phyloP scores from a whole-genome alignment of 768 basidiomycete genomes.

The Mycena alexandri region DNA sequence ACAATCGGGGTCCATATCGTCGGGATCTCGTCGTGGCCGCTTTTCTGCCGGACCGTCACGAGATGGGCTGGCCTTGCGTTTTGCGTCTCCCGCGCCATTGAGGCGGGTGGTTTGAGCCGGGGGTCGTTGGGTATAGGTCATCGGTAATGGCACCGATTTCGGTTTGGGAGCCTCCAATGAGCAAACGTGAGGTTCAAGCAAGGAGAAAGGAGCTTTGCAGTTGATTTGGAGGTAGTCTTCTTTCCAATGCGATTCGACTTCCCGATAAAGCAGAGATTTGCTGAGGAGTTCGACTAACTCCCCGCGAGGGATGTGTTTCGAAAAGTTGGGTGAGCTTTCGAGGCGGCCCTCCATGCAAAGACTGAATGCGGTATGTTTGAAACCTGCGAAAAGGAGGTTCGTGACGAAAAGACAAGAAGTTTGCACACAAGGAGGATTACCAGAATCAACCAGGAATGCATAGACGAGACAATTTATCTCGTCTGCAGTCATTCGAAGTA shows the following conservation, averaged over 20 bases:
- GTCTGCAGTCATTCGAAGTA: conserved; percentile 79
- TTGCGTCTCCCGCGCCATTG: conserved; percentile 38
- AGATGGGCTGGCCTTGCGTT: conserved; percentile 64
- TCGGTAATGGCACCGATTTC: conserved; percentile 34
- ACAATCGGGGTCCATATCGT: conserved; percentile 64
- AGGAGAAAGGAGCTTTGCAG: conserved; percentile 79
- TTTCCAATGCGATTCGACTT: conserved; percentile 88
- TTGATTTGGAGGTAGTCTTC: conserved; percentile 68
- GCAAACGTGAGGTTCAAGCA: conserved; percentile 83
- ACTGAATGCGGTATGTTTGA: conserved; percentile 86
- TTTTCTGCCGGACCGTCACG: conserved; percentile 72
- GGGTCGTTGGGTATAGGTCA: conserved; percentile 22
- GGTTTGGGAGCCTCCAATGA: conserved; percentile 60
- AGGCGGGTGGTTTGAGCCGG: conserved; percentile 20
- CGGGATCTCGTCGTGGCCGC: conserved; percentile 59
- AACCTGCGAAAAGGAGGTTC: conserved; percentile 60
- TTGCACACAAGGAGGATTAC: conserved; percentile 51
- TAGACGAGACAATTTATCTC: conserved; percentile 90
- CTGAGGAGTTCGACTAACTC: conserved; percentile 85
- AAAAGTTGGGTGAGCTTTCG: conserved; percentile 74
- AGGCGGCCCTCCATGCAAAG: conserved; percentile 80
- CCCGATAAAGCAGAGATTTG: conserved; percentile 84
- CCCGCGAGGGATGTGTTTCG: conserved; percentile 83
- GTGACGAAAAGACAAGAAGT: conserved; percentile 21
- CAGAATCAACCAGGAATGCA: conserved; percentile 87